Percentiles rank a stretch among this genome's conserved stretches.
Conservation (phyloP, 176 grass and related monocot species). For the Tuctoria greenei region DNA sequence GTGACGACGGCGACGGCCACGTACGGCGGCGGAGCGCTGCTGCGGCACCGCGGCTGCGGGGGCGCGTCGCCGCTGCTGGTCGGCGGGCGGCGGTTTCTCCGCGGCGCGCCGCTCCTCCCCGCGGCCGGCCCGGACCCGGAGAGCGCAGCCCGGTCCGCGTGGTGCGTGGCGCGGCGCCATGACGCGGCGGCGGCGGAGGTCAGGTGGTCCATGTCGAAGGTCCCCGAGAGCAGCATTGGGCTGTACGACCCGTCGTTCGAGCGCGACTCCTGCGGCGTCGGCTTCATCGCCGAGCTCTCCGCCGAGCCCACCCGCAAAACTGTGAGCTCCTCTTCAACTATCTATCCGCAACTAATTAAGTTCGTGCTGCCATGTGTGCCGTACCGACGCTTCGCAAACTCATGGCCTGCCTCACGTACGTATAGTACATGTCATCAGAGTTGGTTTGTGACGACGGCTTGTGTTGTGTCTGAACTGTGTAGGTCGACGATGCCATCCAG, state of each 20-base stretch:
- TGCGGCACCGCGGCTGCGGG: neutral
- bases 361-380: neutral
- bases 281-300: slow-evolving; percentile 56
- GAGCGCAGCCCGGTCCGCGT: neutral
- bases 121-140: slow-evolving; percentile 21
- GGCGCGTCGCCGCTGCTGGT: neutral
- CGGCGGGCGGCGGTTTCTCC: slow-evolving; percentile 23
- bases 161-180: neutral
- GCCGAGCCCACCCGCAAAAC: slow-evolving; percentile 48
- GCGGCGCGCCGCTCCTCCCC: neutral
- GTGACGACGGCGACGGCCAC: slow-evolving; percentile 1
- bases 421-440: too few species aligned
- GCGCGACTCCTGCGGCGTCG: slow-evolving; percentile 67
- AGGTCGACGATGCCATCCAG: slow-evolving; percentile 54
- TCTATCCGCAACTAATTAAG: neutral
- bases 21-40: slow-evolving; percentile 13
- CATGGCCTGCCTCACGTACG: neutral
- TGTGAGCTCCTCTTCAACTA: slow-evolving; percentile 28
- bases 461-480: slow-evolving; percentile 1
- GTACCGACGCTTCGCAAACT: neutral
- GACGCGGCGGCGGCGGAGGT: neutral
- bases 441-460: neutral
- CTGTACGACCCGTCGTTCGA: slow-evolving; percentile 62
- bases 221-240: slow-evolving; percentile 49
- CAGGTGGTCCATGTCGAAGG: slow-evolving; percentile 52